Evolutionary conservation across 805 yeast genomes (phyloP).

Genomic region (Monosporozyma siamensis): DNA sequence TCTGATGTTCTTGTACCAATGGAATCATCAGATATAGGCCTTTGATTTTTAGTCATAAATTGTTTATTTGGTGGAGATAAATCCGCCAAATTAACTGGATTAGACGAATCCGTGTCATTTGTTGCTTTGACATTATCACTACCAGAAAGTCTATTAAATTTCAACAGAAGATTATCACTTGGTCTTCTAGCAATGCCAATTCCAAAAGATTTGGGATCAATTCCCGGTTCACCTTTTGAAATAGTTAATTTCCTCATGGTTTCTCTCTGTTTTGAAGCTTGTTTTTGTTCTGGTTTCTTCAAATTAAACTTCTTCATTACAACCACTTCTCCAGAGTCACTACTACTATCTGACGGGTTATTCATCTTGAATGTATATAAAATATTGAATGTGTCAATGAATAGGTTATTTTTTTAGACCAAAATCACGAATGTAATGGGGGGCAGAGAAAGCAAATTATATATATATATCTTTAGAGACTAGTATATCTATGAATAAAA

Average conservation of each 20-base stretch:
- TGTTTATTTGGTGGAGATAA: slow-evolving; percentile 22
- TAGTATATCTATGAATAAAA: too few species aligned
- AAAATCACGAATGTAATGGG: too few species aligned
- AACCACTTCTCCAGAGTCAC: background rate
- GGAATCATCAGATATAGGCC: slow-evolving; percentile 28
- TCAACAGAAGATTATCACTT: slow-evolving; percentile 24
- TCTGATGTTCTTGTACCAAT: slow-evolving; percentile 24
- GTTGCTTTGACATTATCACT: background rate
- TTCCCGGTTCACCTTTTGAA: background rate
- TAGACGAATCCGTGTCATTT: slow-evolving; percentile 4
- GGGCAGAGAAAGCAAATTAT: too few species aligned
- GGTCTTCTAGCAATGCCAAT: slow-evolving; percentile 27
- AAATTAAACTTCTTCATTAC: slow-evolving; percentile 1
- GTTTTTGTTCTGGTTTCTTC: background rate
- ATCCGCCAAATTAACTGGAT: background rate
- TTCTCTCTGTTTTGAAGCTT: background rate
- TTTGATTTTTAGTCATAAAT: slow-evolving; percentile 12
- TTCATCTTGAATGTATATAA: background rate
- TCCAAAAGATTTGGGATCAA: slow-evolving; percentile 14
- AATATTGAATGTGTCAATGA: too few species aligned
- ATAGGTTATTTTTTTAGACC: too few species aligned
- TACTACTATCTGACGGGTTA: background rate
- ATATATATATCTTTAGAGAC: too few species aligned
- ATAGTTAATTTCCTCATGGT: slow-evolving; percentile 1
- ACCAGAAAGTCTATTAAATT: slow-evolving; percentile 4